These are phyloP conservation scores for Neurospora discreta DNA, from an alignment of 495 filamentous ascomycete genomes.

Conservation along the genomic window DNA sequence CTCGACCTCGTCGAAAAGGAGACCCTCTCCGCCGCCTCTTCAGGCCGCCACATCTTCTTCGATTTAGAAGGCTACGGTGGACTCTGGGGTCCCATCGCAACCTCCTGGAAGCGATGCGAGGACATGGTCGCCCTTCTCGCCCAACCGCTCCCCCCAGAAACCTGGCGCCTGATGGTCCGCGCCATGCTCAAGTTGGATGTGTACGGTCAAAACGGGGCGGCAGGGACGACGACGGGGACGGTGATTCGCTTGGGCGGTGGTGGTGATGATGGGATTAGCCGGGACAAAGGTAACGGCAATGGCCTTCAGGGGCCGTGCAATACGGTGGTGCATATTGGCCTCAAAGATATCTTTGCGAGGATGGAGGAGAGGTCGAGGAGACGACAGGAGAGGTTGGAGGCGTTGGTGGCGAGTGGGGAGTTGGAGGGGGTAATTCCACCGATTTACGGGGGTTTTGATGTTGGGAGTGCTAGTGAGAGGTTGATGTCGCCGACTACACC, in stretches of 20 bases:
- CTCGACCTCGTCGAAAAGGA: conserved; percentile 35
- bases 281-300: neutral
- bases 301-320: neutral
- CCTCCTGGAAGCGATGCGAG: neutral
- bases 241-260: neutral
- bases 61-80: conserved; percentile 36
- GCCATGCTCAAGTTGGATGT: conserved; percentile 42
- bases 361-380: conserved; percentile 35
- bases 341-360: conserved; percentile 39
- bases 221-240: neutral
- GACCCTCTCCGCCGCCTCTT: conserved; percentile 22
- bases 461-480: neutral
- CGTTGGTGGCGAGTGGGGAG: conserved; percentile 18
- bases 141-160: conserved; percentile 29
- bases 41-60: conserved; percentile 31
- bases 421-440: neutral
- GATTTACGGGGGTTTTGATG: neutral
- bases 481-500: neutral
- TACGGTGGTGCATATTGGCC: conserved; percentile 15
- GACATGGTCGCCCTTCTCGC: conserved; percentile 13
- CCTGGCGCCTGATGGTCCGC: conserved; percentile 40
- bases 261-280: neutral
- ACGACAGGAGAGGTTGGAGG: conserved; percentile 30
- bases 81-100: conserved; percentile 21
- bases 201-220: conserved; percentile 32